Evolutionary conservation across 495 filamentous ascomycete species (phyloP).

Genomic region (Xylaria cubensis): DNA sequence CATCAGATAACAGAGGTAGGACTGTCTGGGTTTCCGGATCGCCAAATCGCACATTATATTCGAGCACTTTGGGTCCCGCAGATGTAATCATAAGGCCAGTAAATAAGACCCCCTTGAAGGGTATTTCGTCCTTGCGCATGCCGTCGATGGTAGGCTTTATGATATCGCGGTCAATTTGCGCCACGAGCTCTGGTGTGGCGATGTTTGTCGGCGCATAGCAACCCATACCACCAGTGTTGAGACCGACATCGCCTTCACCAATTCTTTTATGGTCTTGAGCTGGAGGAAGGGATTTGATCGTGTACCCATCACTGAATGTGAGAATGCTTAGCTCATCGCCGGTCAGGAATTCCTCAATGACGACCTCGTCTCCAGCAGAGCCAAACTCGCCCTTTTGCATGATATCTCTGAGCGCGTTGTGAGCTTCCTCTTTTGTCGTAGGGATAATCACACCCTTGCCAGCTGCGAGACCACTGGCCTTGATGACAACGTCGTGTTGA

Average conservation of each 20-base stretch:
- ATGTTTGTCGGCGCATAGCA: conserved; percentile 93
- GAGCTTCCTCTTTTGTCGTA: conserved; percentile 78
- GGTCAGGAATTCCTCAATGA: conserved; percentile 93
- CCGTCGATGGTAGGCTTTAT: conserved; percentile 89
- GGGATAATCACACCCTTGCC: conserved; percentile 95
- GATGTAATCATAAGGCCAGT: conserved; percentile 96
- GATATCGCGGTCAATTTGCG: conserved; percentile 79
- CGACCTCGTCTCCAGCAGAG: conserved; percentile 85
- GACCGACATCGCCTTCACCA: conserved; percentile 86
- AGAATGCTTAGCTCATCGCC: conserved; percentile 93
- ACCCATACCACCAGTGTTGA: conserved; percentile 98
- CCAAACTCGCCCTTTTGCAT: conserved; percentile 92
- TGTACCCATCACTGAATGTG: conserved; percentile 88
- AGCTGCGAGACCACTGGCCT: conserved; percentile 84
- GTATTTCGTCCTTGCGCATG: conserved; percentile 79
- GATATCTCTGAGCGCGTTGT: conserved; percentile 80
- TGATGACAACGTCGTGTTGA: conserved; percentile 82
- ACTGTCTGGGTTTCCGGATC: conserved; percentile 97
- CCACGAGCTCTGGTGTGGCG: conserved; percentile 74
- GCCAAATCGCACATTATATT: conserved; percentile 97
- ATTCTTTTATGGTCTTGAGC: conserved; percentile 98
- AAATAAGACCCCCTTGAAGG: conserved; percentile 88
- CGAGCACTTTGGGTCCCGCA: conserved; percentile 83
- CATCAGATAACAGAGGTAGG: conserved; percentile 76
- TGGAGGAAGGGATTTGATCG: conserved; percentile 81